Evolutionary conservation across 495 filamentous ascomycete genomes (phyloP), one percentile per base, ranked within the genome.

Genomic region (Aspergillus carlsbadensis): DNA sequence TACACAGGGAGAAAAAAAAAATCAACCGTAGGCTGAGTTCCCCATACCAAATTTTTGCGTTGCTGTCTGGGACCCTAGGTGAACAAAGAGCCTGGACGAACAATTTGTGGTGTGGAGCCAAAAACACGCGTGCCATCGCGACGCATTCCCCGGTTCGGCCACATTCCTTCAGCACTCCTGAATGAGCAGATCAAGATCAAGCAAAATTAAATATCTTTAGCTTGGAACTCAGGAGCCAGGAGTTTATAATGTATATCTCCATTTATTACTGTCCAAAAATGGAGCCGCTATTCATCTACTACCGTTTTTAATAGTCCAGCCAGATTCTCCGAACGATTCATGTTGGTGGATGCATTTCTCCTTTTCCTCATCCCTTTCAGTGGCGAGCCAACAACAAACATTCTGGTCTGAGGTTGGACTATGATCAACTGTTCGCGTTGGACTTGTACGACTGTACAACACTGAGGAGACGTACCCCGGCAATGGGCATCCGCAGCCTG

Each of bases 71-170:
- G 54, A n/a, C n/a, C n/a, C n/a, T n/a, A n/a, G n/a, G n/a, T 3
- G 26, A 29, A 29, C 26, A 3, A 29, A 29, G 26, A 29, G 26
- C 8, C 26, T 8, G 26, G n/a, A n/a, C 26, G 33, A 46, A 52
- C 45, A 56, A 10, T 48, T 37, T 20, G 29, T 49, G 21, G 35
- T 29, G 54, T 50, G 54, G 54, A 57, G 45, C 45, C 45, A 57
- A 22, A 50, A 50, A 29, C 50, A 57, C 54, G 54, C 54, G 54
- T 56, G 54, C 53, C 54, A 50, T 57, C 45, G 54, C 54, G 52
- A 50, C 31, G 26, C 45, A 57, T 57, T 50, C 45, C 53, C 45
- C 37, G 54, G 54, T 50, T 56, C 54, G 36, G 51, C 40, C 34
- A 42, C 51, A 54, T 52, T 52, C 37, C 15, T 39, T 17, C 5